phyloP scores from a whole-genome alignment of 805 yeast species.

The Candida alai region DNA sequence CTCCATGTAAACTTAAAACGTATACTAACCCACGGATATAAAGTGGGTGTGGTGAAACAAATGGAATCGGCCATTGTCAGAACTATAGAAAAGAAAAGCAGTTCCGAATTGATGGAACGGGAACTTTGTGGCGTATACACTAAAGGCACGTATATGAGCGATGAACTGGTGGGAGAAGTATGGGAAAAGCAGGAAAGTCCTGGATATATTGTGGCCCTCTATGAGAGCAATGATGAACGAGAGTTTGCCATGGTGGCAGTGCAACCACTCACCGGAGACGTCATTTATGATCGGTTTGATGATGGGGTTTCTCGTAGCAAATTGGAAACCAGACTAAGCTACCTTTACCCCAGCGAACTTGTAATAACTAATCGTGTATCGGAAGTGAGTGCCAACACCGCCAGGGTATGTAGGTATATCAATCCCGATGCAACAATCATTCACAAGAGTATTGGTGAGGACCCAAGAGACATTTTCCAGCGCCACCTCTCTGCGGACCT shows the following conservation, averaged over 20 bases:
- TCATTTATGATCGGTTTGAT: constrained; percentile 64
- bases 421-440: constrained; percentile 11
- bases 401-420: constrained; percentile 6
- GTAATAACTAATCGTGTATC: constrained; percentile 34
- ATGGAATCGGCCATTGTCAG: constrained; percentile 77
- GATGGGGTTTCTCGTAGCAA: constrained; percentile 58
- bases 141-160: constrained; percentile 77
- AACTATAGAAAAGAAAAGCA: constrained; percentile 44
- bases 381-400: constrained; percentile 19
- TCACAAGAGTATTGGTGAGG: constrained; percentile 4
- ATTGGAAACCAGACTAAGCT: constrained; percentile 69
- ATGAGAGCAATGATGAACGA: constrained; percentile 16
- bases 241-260: constrained; percentile 54
- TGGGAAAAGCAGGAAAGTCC: constrained; percentile 27
- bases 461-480: constrained; percentile 5
- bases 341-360: constrained; percentile 76
- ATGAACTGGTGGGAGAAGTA: constrained; percentile 29
- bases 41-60: constrained; percentile 86
- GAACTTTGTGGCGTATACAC: constrained; percentile 71
- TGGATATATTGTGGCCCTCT: constrained; percentile 43
- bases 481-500: constrained; percentile 11
- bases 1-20: constrained; percentile 74
- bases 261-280: constrained; percentile 71
- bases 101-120: constrained; percentile 56
- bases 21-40: constrained; percentile 65